phyloP scores from a whole-genome alignment of 805 yeast genomes.

The Metschnikowia baotianmanensis region DNA sequence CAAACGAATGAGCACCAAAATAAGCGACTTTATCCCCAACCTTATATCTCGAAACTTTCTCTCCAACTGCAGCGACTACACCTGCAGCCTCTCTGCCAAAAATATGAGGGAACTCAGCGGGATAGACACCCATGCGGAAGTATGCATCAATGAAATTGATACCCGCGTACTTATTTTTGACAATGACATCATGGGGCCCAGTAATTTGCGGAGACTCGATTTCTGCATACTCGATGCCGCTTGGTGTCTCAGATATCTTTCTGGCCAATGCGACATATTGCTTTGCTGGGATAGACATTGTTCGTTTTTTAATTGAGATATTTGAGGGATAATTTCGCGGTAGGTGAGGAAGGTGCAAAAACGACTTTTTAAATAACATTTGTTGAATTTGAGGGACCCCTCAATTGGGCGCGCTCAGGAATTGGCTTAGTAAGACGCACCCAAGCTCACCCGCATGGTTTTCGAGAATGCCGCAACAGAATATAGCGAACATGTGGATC shows the following conservation, averaged over 20 bases:
- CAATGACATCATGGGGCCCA: conserved; percentile 53
- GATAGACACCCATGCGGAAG: conserved; percentile 77
- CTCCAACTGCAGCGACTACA: conserved; percentile 62
- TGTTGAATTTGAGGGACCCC: too few species aligned
- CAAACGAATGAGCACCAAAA: conserved; percentile 51
- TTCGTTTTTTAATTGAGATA: too few species aligned
- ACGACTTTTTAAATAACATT: too few species aligned
- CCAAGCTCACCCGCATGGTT: too few species aligned
- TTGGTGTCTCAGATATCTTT: conserved; percentile 53
- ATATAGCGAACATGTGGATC: too few species aligned
- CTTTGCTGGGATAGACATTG: conserved; percentile 45
- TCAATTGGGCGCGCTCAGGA: too few species aligned
- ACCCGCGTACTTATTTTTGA: conserved; percentile 77
- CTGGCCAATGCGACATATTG: conserved; percentile 57
- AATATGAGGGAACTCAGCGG: conserved; percentile 53
- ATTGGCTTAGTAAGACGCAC: too few species aligned
- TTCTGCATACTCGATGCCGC: conserved; percentile 58
- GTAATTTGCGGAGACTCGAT: conserved; percentile 57
- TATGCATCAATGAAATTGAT: conserved; percentile 81
- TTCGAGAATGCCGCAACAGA: too few species aligned
- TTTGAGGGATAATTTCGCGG: not conserved
- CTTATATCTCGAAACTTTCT: conserved; percentile 48
- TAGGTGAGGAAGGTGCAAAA: too few species aligned
- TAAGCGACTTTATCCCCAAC: conserved; percentile 76
- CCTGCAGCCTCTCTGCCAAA: conserved; percentile 80